Evolutionary conservation across 495 filamentous ascomycete genomes (phyloP), one percentile per base, ranked within the genome.

Genomic region (Penicillium cataractarum): DNA sequence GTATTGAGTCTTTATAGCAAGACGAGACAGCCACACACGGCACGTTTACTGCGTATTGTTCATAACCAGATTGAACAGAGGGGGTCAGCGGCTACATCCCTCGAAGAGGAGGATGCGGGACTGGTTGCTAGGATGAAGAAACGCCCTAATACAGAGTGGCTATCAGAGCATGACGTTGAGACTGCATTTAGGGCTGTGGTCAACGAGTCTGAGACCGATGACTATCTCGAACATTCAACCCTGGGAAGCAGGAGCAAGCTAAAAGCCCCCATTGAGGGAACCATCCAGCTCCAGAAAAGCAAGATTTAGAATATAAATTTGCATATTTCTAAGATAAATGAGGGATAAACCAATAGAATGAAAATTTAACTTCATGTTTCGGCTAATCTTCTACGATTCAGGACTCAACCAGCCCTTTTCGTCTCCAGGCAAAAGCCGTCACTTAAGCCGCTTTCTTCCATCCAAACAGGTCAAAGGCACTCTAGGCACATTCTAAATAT

Each of bases 141-240:
- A 44, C 68, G 80, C 4, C 63, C 65, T 1, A 68, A 77, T 59
- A 77, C 78, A 0, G 70, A 50, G 54, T 82, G 79, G 81, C 66
- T 83, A 44, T 76, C 79, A 55, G 80, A 82, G 50, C 78, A 83
- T 70, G 77, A 82, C 73, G 77, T 79, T 32, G 72, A 78, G 31
- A 67, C 65, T 19, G 71, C 75, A 2, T 80, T 83, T 68, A 58
- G n/a, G 3, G 55, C 55, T 42, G 56, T 51, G 7, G 27, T 60
- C 24, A 33, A 56, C n/a, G 55, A 60, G 22, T 21, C 15, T 37
- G 31, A 37, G 10, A 9, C 21, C 17, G 63, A 24, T 33, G 32
- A 62, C 26, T 37, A 42, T 29, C 35, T 37, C 8, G 39, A 44
- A 15, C 19, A 60, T 0, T 24, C 37, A 22, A 32, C 22, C 10